Percentiles rank a stretch among this genome's conserved stretches.
Conservation (phyloP, 495 filamentous ascomycete species). For the Pyrenula aspistea region DNA sequence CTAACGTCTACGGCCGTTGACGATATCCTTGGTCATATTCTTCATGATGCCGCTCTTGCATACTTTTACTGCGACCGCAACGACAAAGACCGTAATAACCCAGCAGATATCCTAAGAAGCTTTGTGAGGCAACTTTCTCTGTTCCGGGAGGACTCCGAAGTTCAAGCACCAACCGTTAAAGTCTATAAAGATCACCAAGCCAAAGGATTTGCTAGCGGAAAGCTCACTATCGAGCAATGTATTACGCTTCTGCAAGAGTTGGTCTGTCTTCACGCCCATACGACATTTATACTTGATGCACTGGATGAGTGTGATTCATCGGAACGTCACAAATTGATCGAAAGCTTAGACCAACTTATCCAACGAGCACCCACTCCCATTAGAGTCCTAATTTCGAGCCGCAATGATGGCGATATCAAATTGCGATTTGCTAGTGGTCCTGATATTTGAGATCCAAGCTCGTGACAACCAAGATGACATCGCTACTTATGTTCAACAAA, state of each 20-base stretch:
- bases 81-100: constrained; percentile 15
- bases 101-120: constrained; percentile 21
- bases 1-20: constrained; percentile 24
- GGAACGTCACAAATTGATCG: not conserved
- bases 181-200: not conserved
- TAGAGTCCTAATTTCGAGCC: not conserved
- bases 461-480: constrained; percentile 19
- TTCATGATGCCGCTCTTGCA: constrained; percentile 19
- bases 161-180: not conserved
- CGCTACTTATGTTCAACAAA: constrained; percentile 13
- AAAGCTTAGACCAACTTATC: not conserved
- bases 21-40: constrained; percentile 5
- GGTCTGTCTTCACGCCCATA: not conserved
- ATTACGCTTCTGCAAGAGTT: not conserved
- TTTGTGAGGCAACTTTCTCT: constrained; percentile 24
- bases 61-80: constrained; percentile 30
- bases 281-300: not conserved
- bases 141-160: constrained; percentile 8
- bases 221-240: not conserved
- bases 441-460: constrained; percentile 25
- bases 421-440: not conserved
- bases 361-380: not conserved
- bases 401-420: not conserved
- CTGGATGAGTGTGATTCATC: not conserved
- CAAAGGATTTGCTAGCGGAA: not conserved